Conservation (phyloP, 2,329 filamentous ascomycete genomes). For the Colletotrichum magnum region DNA sequence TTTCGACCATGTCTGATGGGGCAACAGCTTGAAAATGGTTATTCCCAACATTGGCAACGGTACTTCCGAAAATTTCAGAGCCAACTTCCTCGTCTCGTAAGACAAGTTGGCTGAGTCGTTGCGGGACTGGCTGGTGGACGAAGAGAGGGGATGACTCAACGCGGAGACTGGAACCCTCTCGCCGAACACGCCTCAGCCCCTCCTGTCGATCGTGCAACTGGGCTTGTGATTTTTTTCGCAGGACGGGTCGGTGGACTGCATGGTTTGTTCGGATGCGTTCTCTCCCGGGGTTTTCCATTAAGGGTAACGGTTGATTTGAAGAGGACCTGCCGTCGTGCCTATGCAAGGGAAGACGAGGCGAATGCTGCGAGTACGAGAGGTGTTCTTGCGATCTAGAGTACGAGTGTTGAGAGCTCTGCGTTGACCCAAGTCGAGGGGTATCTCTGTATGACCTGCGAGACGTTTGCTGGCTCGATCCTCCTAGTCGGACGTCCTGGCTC, state of each 20-base stretch:
- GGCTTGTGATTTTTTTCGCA: not conserved
- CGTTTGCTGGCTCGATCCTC: slow-evolving; percentile 6
- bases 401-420: not conserved
- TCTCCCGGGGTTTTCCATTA: too few relatives aligned
- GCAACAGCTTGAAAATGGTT: not conserved
- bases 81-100: not conserved
- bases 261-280: not conserved
- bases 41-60: slow-evolving; percentile 19
- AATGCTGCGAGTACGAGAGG: not conserved
- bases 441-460: not conserved
- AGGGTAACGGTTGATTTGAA: too few relatives aligned
- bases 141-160: slow-evolving; percentile 23
- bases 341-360: not conserved
- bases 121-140: slow-evolving; percentile 38
- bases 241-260: not conserved
- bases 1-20: slow-evolving; percentile 7
- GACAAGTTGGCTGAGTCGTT: slow-evolving; percentile 33
- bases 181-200: slow-evolving; percentile 6
- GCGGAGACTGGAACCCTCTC: not conserved
- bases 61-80: slow-evolving; percentile 17
- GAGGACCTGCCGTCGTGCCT: too few relatives aligned
- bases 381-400: not conserved
- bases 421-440: not conserved
- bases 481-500: slow-evolving; percentile 26
- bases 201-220: not conserved